Percentiles rank a stretch among this genome's conserved stretches.
Evolutionary conservation across 805 yeast genomes (phyloP).

Genomic region (Wickerhamomyces sydowiorum): DNA sequence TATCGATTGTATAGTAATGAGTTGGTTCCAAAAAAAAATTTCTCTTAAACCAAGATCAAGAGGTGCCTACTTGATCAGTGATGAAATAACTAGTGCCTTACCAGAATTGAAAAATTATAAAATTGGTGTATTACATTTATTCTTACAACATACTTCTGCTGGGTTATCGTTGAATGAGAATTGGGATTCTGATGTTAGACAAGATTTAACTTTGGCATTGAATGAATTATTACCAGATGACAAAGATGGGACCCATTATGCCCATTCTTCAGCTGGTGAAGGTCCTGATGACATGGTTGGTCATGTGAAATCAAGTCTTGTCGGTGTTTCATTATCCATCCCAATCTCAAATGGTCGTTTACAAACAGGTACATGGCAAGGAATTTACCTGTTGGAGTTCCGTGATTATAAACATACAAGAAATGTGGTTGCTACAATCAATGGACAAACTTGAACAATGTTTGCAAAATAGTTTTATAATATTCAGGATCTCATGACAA

Average conservation of each 20-base stretch:
- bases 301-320: constrained; percentile 57
- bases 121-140: constrained; percentile 59
- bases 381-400: constrained; percentile 72
- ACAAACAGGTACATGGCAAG: constrained; percentile 84
- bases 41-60: constrained; percentile 50
- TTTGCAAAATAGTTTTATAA: too few species aligned
- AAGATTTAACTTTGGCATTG: constrained; percentile 59
- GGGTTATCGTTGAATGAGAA: constrained; percentile 74
- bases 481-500: too few species aligned
- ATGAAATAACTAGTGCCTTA: constrained; percentile 49
- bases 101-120: constrained; percentile 57
- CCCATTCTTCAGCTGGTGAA: constrained; percentile 45
- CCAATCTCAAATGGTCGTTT: constrained; percentile 67
- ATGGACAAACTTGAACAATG: constrained; percentile 44
- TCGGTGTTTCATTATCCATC: constrained; percentile 60
- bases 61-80: constrained; percentile 69
- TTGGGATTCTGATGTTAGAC: constrained; percentile 72
- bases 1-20: too few species aligned
- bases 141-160: constrained; percentile 77
- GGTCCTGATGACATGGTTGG: constrained; percentile 87
- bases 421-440: constrained; percentile 64
- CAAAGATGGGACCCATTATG: constrained; percentile 18
- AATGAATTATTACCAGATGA: constrained; percentile 67
- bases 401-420: constrained; percentile 59
- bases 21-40: constrained; percentile 59